Evolutionary conservation across 192 early-diverging fungal species (phyloP), one percentile per base, ranked within the genome.

Genomic region (Geranomyces variabilis): DNA sequence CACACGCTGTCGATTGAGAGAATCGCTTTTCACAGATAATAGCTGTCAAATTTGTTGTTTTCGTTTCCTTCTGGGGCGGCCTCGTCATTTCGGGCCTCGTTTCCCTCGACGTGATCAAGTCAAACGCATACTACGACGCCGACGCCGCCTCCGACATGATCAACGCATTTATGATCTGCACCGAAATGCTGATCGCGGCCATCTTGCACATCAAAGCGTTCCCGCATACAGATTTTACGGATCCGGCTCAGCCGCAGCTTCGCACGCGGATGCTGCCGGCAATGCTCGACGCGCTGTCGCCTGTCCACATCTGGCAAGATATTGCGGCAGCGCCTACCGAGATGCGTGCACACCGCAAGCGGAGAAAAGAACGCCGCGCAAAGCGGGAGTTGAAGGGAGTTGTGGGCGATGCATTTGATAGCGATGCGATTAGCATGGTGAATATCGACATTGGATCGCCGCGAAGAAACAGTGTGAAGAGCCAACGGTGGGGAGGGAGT

Each of bases 1-100:
- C 28, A 17, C 17, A 3, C 19, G 19, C 24, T 4, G 24, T 53
- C 7, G 45, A 66, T 0, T 24, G 29, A n/a, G 22, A 13, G n/a
- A 0, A 34, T 46, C 7, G 7, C 17, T 29, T 41, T 10, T 58
- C n/a, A n/a, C 48, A 79, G 74, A 70, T 81, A 34, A 69, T 81
- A 13, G 73, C 80, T 19, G 75, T 81, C 43, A 81, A 81, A 56
- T 78, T 81, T 41, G 78, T 90, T 13, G 81, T 90, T 34, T 90
- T 90, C 70, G 74, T 89, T 49, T 82, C 81, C 7, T 90, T 90
- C 75, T 88, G 86, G 88, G 85, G 88, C 66, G 77, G 76, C 15
- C 79, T 88, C 65, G 55, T 88, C 43, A 78, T 90, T 58, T 75
- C 72, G 26, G 80, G 81, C 72, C 82, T 90, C 9, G 82, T 82